Conservation (phyloP, 2,329 filamentous ascomycete genomes). For the Seiridium cupressi region DNA sequence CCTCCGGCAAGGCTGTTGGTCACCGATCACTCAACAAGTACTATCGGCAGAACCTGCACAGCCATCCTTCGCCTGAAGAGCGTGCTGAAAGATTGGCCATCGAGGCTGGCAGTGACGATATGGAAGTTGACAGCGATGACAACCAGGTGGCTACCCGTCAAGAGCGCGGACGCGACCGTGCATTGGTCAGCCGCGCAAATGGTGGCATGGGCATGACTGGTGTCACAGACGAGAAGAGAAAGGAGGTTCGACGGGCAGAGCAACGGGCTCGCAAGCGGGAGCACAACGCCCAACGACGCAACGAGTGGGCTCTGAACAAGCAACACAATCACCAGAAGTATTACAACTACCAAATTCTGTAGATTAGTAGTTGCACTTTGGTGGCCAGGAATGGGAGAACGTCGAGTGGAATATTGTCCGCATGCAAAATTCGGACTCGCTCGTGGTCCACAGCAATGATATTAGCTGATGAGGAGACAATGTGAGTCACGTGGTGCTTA, state of each 20-base stretch:
- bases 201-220: slow-evolving; percentile 82
- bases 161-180: slow-evolving; percentile 44
- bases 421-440: not conserved
- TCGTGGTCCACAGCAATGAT: not conserved
- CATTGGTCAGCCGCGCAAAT: slow-evolving; percentile 65
- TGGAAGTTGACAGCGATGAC: slow-evolving; percentile 32
- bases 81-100: slow-evolving; percentile 66
- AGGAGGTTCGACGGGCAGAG: slow-evolving; percentile 63
- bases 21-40: slow-evolving; percentile 86
- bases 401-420: no score
- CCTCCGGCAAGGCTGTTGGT: slow-evolving; percentile 83
- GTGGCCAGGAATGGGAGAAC: not conserved
- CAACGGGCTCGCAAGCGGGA: slow-evolving; percentile 67
- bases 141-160: slow-evolving; percentile 34
- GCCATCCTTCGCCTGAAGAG: slow-evolving; percentile 77
- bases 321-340: slow-evolving; percentile 71
- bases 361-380: not conserved
- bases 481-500: no score
- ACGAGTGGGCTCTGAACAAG: slow-evolving; percentile 70
- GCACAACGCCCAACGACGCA: slow-evolving; percentile 58
- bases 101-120: slow-evolving; percentile 37
- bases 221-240: slow-evolving; percentile 73
- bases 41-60: slow-evolving; percentile 88
- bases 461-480: not conserved
- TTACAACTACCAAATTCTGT: slow-evolving; percentile 49